Percentiles rank a stretch among this genome's conserved stretches.
Evolutionary conservation across 345 rosid genomes (phyloP).

Genomic region (Aquilaria yunnanensis): DNA sequence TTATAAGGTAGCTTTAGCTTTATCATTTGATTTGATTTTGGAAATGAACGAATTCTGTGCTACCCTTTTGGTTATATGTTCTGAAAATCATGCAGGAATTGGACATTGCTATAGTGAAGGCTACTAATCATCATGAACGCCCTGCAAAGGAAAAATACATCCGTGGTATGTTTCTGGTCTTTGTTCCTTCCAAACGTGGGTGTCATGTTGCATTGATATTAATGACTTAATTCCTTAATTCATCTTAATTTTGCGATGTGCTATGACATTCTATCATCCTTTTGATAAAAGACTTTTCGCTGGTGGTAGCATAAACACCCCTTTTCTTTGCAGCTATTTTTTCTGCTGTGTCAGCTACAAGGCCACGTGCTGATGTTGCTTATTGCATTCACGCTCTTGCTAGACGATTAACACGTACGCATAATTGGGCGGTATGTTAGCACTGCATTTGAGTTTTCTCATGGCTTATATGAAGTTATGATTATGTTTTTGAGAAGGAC

Average conservation of each 20-base stretch:
- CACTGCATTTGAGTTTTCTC: neutral
- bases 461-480: neutral
- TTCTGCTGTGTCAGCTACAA: slow-evolving; percentile 86
- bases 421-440: slow-evolving; percentile 91
- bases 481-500: neutral
- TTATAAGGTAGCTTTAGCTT: slow-evolving; percentile 57
- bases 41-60: neutral
- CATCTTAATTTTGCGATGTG: too few relatives aligned
- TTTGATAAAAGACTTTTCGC: too few relatives aligned
- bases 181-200: slow-evolving; percentile 4
- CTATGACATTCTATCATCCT: too few relatives aligned
- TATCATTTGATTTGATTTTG: neutral
- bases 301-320: neutral
- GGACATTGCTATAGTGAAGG: slow-evolving; percentile 95
- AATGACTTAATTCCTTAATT: too few relatives aligned
- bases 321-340: slow-evolving; percentile 68
- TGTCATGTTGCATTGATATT: neutral
- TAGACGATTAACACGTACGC: slow-evolving; percentile 76
- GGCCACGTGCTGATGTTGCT: slow-evolving; percentile 99
- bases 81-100: slow-evolving; percentile 49
- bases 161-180: slow-evolving; percentile 41
- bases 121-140: slow-evolving; percentile 90
- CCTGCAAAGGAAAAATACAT: slow-evolving; percentile 89
- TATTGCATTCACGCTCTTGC: slow-evolving; percentile 95
- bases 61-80: neutral